These are phyloP conservation scores for Colletotrichum endophyticum DNA, from an alignment of 2,329 filamentous ascomycete species.

Conservation along the genomic window DNA sequence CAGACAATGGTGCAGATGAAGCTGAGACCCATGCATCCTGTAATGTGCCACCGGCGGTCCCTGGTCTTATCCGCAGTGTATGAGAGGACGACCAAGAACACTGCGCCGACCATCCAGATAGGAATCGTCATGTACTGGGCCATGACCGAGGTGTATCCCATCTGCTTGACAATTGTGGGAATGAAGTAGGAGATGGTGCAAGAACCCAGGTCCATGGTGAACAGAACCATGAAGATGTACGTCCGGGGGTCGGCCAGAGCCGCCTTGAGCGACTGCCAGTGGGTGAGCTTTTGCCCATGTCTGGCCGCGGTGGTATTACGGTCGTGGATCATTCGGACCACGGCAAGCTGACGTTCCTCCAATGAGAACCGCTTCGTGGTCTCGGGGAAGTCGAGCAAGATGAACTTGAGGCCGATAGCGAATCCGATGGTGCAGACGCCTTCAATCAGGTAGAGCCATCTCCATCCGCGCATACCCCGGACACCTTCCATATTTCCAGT, in stretches of 20 bases:
- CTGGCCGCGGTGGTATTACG: slow-evolving; percentile 2
- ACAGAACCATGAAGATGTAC: slow-evolving; percentile 51
- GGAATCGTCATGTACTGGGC: slow-evolving; percentile 51
- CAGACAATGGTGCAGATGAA: slow-evolving; percentile 32
- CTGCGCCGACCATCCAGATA: slow-evolving; percentile 31
- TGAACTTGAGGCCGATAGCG: slow-evolving; percentile 45
- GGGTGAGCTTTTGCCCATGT: slow-evolving; percentile 25
- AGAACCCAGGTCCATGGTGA: slow-evolving; percentile 50
- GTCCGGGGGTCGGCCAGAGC: slow-evolving; percentile 51
- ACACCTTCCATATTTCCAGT: slow-evolving; percentile 46
- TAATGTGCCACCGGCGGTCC: slow-evolving; percentile 33
- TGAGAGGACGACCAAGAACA: slow-evolving; percentile 27
- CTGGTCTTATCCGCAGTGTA: slow-evolving; percentile 29
- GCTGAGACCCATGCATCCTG: slow-evolving; percentile 24
- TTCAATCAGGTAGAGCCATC: slow-evolving; percentile 51
- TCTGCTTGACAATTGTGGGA: slow-evolving; percentile 50
- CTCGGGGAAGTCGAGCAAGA: slow-evolving; percentile 54
- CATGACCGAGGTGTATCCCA: slow-evolving; percentile 50
- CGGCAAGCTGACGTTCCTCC: slow-evolving; percentile 44
- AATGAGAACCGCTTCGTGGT: slow-evolving; percentile 43
- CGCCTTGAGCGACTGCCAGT: slow-evolving; percentile 29
- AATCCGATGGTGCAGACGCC: slow-evolving; percentile 37
- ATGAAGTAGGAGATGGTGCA: slow-evolving; percentile 53
- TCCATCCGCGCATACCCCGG: slow-evolving; percentile 49
- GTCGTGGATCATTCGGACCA: slow-evolving; percentile 36